These are phyloP conservation scores for Zizania palustris DNA, from an alignment of 202 grass and related monocot species.

Conservation along the genomic window DNA sequence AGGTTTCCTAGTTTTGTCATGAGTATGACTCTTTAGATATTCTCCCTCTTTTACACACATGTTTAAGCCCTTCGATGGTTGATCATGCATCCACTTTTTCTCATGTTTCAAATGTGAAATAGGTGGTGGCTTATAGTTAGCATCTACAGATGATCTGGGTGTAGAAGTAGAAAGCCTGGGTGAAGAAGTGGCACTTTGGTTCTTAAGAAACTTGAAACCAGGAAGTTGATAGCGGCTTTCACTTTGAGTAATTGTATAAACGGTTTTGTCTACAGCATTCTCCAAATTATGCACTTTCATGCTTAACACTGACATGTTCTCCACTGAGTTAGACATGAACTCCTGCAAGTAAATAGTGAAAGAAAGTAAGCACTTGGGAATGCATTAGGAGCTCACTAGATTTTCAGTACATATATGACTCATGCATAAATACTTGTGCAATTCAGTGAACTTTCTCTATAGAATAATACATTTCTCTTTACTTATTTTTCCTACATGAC, in stretches of 20 bases:
- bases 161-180: slow-evolving; percentile 72
- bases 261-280: slow-evolving; percentile 65
- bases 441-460: neutral
- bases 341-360: slow-evolving; percentile 51
- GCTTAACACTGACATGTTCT: slow-evolving; percentile 73
- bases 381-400: slow-evolving; percentile 24
- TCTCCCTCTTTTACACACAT: slow-evolving; percentile 41
- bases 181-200: slow-evolving; percentile 68
- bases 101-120: slow-evolving; percentile 61
- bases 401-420: slow-evolving; percentile 20
- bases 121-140: slow-evolving; percentile 60
- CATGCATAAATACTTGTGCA: slow-evolving; percentile 6
- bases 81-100: slow-evolving; percentile 59
- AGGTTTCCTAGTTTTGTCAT: slow-evolving; percentile 44
- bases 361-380: slow-evolving; percentile 12
- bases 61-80: slow-evolving; percentile 55
- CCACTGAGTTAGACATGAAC: slow-evolving; percentile 73
- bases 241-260: slow-evolving; percentile 66
- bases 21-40: slow-evolving; percentile 40
- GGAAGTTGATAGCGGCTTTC: slow-evolving; percentile 65
- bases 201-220: slow-evolving; percentile 66
- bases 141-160: slow-evolving; percentile 65
- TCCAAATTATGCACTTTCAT: slow-evolving; percentile 89
- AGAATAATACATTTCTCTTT: too few species aligned
- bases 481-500: too few species aligned